Evolutionary conservation across 2,329 filamentous ascomycete genomes (phyloP).

Genomic region (Stagonosporopsis rhizophila): DNA sequence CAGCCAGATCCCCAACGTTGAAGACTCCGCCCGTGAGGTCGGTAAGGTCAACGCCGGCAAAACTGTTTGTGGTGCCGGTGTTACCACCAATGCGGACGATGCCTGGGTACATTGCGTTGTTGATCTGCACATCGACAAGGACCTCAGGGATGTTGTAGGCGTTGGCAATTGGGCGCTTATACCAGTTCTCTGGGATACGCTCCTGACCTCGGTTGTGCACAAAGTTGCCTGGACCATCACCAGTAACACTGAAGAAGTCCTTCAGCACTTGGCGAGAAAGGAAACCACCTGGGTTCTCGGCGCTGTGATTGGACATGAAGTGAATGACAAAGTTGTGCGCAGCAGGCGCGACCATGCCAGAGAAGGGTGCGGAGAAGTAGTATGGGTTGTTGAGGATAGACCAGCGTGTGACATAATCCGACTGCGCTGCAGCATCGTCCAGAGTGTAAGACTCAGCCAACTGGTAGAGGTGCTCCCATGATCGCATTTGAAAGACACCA

Average conservation of each 20-base stretch:
- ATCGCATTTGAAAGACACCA: conserved; percentile 28
- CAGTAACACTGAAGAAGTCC: conserved; percentile 28
- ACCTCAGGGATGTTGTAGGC: conserved; percentile 17
- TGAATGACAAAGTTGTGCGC: conserved; percentile 27
- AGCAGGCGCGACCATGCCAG: conserved; percentile 27
- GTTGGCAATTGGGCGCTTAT: conserved; percentile 12
- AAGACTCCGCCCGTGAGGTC: conserved; percentile 29
- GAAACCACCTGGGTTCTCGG: conserved; percentile 29
- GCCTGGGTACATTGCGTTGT: conserved; percentile 27
- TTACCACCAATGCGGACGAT: conserved; percentile 30
- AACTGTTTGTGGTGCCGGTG: conserved; percentile 27
- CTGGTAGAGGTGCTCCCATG: conserved; percentile 21
- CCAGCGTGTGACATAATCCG: conserved; percentile 25
- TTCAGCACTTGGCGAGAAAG: conserved; percentile 28
- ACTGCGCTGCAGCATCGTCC: conserved; percentile 24
- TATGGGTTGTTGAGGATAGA: conserved; percentile 28
- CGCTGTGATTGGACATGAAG: conserved; percentile 32
- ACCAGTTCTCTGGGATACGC: conserved; percentile 33
- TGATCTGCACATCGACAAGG: conserved; percentile 19
- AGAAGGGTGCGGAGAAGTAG: conserved; percentile 26
- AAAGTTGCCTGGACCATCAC: conserved; percentile 25
- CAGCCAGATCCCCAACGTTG: conserved; percentile 21
- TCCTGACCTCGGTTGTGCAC: conserved; percentile 27
- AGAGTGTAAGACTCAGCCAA: conserved; percentile 22
- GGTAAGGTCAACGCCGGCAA: conserved; percentile 25